These are phyloP conservation scores for Arthrobotrys megalospora DNA, from an alignment of 2,329 filamentous ascomycete species.

Conservation along the genomic window DNA sequence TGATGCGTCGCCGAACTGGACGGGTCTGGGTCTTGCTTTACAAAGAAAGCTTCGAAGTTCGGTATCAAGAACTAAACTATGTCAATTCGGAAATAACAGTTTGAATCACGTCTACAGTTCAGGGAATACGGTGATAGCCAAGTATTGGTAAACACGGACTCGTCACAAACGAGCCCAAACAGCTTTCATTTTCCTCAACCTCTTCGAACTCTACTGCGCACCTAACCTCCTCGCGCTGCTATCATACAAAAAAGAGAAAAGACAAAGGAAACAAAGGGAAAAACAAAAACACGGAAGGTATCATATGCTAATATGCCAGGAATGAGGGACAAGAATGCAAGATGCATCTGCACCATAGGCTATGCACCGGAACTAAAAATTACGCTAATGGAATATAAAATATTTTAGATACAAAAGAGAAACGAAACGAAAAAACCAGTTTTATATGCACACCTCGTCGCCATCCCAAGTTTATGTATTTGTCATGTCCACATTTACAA, in stretches of 20 bases:
- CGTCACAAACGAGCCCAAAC: conserved; percentile 23
- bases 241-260: conserved; percentile 21
- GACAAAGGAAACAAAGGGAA: conserved; percentile 36
- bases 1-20: too few relatives aligned
- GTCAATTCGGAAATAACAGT: too few relatives aligned
- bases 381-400: conserved; percentile 38
- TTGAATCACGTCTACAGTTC: too few relatives aligned
- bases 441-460: conserved; percentile 19
- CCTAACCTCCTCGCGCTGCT: conserved; percentile 1
- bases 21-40: too few relatives aligned
- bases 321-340: conserved; percentile 40
- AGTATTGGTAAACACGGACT: conserved; percentile 21
- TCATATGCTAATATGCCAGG: conserved; percentile 48
- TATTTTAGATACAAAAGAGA: conserved; percentile 59
- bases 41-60: too few relatives aligned
- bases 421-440: conserved; percentile 30
- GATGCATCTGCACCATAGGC: conserved; percentile 30
- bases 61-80: too few relatives aligned
- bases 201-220: neutral
- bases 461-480: conserved; percentile 20
- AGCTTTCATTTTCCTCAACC: conserved; percentile 10
- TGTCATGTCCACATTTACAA: conserved; percentile 61
- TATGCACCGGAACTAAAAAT: conserved; percentile 48
- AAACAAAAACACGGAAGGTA: conserved; percentile 38
- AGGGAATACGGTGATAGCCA: too few relatives aligned